Evolutionary conservation across 306 rosid species (phyloP), one percentile per base, ranked within the genome.

Genomic region (Pueraria montana): DNA sequence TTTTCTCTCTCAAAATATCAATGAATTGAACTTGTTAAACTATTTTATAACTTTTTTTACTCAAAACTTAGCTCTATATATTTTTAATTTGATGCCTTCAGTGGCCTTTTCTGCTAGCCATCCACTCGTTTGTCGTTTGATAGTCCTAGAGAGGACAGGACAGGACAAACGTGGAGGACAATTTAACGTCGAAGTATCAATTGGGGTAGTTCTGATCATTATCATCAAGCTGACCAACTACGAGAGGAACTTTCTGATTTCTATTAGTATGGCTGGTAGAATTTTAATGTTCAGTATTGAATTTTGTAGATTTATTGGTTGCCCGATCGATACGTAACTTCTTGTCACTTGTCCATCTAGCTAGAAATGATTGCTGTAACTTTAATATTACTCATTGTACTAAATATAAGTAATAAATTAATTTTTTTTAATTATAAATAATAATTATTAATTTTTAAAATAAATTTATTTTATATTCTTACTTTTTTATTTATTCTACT

Each of bases 161-260:
- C 11, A 67, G 16, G 45, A 40, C 53, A 68, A 42, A 40, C 11
- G n/a, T 20, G 0, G 17, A n/a, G 38, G 11, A 8, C 46, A 42
- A 42, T 43, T 11, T 43, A 43, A 43, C 45, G 13, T 43, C 14
- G 7, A 43, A 43, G 24, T 21, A 59, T 74, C 16, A 55, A 43
- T 76, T n/a, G 17, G 24, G 55, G 86, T 77, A 20, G 86, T 68
- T 84, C 62, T 58, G 36, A 73, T 84, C 82, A 77, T 87, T 56
- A 72, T 71, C 59, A 59, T 34, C 8, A 67, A 40, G 32, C 5
- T 70, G 66, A 27, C 73, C 83, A 9, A 18, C 30, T 49, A 11
- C 7, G 58, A 42, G 10, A 53, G 52, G 42, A 38, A 23, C 42
- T 40, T 73, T 21, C 2, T 24, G 38, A 80, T 84, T 34, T 59